phyloP scores from a whole-genome alignment of 306 rosid species.

The Ammopiptanthus mongolicus region DNA sequence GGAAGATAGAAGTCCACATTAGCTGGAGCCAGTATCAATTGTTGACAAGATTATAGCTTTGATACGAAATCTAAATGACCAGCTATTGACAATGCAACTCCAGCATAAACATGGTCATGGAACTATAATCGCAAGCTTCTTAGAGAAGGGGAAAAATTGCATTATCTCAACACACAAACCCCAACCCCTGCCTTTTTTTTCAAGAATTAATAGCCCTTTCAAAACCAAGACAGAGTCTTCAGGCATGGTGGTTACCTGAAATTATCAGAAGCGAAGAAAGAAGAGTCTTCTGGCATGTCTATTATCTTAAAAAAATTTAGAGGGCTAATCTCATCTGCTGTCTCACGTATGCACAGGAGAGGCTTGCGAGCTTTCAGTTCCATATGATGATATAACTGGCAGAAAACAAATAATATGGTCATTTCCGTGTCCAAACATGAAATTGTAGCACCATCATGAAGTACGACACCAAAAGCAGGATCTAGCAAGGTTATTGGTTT shows the following conservation, averaged over 20 bases:
- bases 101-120: not conserved
- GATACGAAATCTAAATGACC: not conserved
- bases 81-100: not conserved
- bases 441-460: not conserved
- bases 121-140: not conserved
- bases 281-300: slow-evolving; percentile 61
- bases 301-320: slow-evolving; percentile 57
- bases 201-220: not conserved
- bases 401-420: slow-evolving; percentile 17
- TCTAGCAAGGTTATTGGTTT: not conserved
- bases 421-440: slow-evolving; percentile 11
- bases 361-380: slow-evolving; percentile 56
- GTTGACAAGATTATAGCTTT: not conserved
- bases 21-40: not conserved
- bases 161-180: not conserved
- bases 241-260: slow-evolving; percentile 53
- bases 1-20: not conserved
- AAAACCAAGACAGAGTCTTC: not conserved
- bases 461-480: not conserved
- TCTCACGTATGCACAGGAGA: slow-evolving; percentile 41
- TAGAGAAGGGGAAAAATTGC: not conserved
- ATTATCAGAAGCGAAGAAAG: slow-evolving; percentile 44
- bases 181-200: not conserved
- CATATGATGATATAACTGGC: slow-evolving; percentile 57
- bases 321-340: slow-evolving; percentile 41